Evolutionary conservation across 2,329 filamentous ascomycete species (phyloP), one percentile per base, ranked within the genome.

Genomic region (Paecilomyces variotii): DNA sequence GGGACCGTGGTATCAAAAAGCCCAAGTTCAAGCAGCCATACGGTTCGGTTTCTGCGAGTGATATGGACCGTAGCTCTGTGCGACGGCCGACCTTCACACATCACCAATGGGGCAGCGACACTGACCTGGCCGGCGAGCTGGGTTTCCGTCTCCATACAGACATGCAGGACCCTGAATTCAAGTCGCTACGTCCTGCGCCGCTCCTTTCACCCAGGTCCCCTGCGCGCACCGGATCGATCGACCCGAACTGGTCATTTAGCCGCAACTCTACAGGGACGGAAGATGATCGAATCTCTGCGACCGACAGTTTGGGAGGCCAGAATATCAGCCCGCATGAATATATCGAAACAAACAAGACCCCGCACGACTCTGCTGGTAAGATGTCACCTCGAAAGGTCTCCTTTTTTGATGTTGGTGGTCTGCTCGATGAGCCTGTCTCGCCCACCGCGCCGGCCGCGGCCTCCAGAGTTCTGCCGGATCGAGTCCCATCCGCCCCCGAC

Each of bases 1-100:
- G 93, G 12, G 93, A 97, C 71, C 84, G 90, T 56, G 94, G 94
- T 27, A 79, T 91, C 49, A 97, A 97, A 80, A 96, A 95, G 75
- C 82, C 83, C 58, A 94, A 91, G 70, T 97, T 89, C 76, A 87
- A 87, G 54, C 70, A 65, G 70, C 64, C 57, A 2, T 53, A 66
- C 24, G 72, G 64, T 5, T 78, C 59, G 68, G 76, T 68, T 12
- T 84, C 80, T 14, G 76, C 80, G 2, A 77, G 74, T 45, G 82
- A 84, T 63, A 73, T 77, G 57, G 73, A 75, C 45, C 68, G 72
- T 54, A 73, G 70, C 56, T 73, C 67, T 50, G 63, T 71, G 2
- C 70, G 75, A 49, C 71, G 74, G 35, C 67, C 70, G 32, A 91
- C 89, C 0, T 76, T 88, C 45, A 86, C 87, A 52, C 76, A 86